These are phyloP conservation scores for Tephrocybe rancida DNA, from an alignment of 768 basidiomycete species.

Conservation along the genomic window DNA sequence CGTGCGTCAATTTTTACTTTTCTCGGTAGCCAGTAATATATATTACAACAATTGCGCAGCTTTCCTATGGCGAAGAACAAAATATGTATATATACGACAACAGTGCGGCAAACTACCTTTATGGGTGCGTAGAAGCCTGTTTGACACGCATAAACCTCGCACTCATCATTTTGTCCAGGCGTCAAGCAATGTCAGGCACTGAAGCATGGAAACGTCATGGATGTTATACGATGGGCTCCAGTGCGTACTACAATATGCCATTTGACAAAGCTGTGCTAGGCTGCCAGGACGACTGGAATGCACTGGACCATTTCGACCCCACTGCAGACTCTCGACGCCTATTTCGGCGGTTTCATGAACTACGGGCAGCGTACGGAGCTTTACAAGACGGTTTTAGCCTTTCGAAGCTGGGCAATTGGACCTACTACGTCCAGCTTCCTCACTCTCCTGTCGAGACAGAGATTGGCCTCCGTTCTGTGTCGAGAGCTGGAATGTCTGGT, in stretches of 20 bases:
- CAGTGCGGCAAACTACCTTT: constrained; percentile 90
- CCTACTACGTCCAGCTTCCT: constrained; percentile 72
- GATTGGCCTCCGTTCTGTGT: constrained; percentile 86
- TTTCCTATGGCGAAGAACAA: constrained; percentile 93
- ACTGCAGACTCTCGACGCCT: constrained; percentile 77
- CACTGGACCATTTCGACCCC: constrained; percentile 93
- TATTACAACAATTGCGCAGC: constrained; percentile 33
- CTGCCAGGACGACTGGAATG: constrained; percentile 90
- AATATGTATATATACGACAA: constrained; percentile 87
- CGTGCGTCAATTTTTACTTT: constrained; percentile 32
- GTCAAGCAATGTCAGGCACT: constrained; percentile 88
- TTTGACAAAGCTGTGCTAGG: constrained; percentile 80
- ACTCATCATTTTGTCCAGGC: constrained; percentile 46
- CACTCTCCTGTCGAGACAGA: constrained; percentile 84
- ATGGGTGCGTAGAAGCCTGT: constrained; percentile 62
- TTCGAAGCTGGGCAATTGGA: constrained; percentile 87
- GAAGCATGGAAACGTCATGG: constrained; percentile 93
- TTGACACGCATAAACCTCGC: neutral
- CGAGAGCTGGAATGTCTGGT: constrained; percentile 59
- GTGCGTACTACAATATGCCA: constrained; percentile 94
- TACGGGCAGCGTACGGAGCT: constrained; percentile 68
- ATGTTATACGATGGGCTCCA: constrained; percentile 87
- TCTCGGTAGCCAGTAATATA: constrained; percentile 37
- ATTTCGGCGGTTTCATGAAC: constrained; percentile 70
- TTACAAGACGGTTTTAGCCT: constrained; percentile 88